phyloP scores from a whole-genome alignment of 352 stramenopile genomes.

The Peronospora farinosa region DNA sequence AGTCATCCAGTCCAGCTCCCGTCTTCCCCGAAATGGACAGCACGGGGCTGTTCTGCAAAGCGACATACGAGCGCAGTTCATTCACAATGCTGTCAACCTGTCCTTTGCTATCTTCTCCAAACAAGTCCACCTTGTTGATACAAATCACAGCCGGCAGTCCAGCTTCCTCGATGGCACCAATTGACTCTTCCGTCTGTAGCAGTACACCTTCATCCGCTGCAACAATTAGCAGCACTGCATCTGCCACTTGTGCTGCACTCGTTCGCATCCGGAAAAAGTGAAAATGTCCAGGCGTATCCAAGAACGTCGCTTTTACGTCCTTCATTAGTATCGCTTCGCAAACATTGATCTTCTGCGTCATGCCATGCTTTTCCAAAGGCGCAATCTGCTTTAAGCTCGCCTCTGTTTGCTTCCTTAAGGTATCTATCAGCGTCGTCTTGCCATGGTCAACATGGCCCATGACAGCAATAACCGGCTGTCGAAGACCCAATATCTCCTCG shows the following conservation, averaged over 20 bases:
- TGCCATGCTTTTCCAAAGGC: constrained; percentile 92
- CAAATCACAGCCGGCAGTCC: constrained; percentile 68
- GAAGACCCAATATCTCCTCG: constrained; percentile 24
- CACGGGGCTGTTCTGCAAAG: constrained; percentile 63
- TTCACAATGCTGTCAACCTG: constrained; percentile 42
- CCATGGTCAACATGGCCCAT: constrained; percentile 99
- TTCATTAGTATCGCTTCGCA: constrained; percentile 90
- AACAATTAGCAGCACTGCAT: constrained; percentile 95
- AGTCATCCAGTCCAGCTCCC: constrained; percentile 43
- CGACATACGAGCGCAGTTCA: constrained; percentile 75
- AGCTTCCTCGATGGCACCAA: constrained; percentile 78
- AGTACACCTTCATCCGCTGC: constrained; percentile 97
- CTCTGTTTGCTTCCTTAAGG: constrained; percentile 74
- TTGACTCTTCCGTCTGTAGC: constrained; percentile 97
- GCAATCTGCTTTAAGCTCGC: constrained; percentile 58
- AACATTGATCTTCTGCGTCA: constrained; percentile 98
- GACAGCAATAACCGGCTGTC: constrained; percentile 96
- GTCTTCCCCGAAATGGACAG: constrained; percentile 73
- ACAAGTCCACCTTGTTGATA: constrained; percentile 87
- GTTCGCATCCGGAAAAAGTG: constrained; percentile 99
- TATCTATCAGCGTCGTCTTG: constrained; percentile 99
- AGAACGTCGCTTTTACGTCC: constrained; percentile 87
- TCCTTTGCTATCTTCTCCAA: constrained; percentile 23
- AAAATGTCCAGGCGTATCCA: constrained; percentile 99
- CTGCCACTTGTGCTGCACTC: constrained; percentile 94